Evolutionary conservation across 83 land plant genomes (phyloP).

Genomic region (Thuja plicata): DNA sequence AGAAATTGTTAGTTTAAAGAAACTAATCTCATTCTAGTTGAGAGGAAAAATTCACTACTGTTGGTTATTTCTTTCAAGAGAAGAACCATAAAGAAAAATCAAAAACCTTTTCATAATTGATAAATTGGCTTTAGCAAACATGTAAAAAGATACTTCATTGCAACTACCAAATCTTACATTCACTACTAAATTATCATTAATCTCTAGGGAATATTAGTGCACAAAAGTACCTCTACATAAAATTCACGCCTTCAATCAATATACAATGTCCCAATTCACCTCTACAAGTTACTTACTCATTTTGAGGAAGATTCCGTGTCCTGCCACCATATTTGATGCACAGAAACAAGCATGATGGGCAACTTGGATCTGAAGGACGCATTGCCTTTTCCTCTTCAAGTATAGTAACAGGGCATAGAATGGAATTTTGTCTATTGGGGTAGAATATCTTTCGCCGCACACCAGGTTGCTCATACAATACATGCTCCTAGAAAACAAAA

Average conservation of each 20-base stretch:
- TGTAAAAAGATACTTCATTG: neutral
- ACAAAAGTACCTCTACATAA: neutral
- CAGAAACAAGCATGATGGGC: conserved; percentile 56
- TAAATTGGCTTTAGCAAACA: neutral
- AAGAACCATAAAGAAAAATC: no score
- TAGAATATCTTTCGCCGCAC: conserved; percentile 43
- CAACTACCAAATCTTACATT: neutral
- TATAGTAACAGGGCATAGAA: conserved; percentile 47
- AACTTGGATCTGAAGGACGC: conserved; percentile 52
- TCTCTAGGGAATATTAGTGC: neutral
- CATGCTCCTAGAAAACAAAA: conserved; percentile 41
- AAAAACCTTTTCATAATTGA: neutral
- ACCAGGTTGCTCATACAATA: conserved; percentile 48
- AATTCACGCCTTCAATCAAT: neutral
- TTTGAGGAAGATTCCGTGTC: conserved; percentile 67
- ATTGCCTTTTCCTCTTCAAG: conserved; percentile 51
- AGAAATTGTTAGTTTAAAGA: neutral
- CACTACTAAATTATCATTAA: neutral
- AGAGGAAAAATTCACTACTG: neutral
- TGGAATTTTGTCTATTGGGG: conserved; percentile 46
- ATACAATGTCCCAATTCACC: neutral
- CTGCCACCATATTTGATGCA: conserved; percentile 65
- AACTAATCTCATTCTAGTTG: neutral
- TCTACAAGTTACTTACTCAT: conserved; percentile 35
- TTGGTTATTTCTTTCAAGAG: neutral